Conservation (phyloP, 805 yeast genomes). For the Zygosaccharomyces bisporus region DNA sequence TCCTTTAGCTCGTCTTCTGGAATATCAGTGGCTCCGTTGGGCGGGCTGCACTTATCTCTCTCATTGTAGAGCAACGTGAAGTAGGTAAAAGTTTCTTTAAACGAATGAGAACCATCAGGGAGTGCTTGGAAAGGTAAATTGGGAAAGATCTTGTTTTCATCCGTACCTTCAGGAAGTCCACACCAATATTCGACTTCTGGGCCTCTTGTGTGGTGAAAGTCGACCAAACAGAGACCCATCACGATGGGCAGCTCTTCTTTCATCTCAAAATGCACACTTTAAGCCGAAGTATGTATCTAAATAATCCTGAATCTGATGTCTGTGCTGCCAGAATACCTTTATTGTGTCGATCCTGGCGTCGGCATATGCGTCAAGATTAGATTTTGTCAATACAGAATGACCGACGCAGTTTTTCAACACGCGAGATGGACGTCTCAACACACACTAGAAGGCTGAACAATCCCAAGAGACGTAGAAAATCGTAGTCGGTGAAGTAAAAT, state of each 20-base stretch:
- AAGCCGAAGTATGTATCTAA: neutral
- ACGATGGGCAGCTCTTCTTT: constrained; percentile 38
- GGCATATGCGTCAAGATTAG: neutral
- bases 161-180: constrained; percentile 39
- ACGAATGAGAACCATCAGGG: constrained; percentile 94
- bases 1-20: constrained; percentile 34
- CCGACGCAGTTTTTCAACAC: constrained; percentile 7
- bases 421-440: no score
- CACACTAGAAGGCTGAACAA: no score
- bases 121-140: constrained; percentile 89
- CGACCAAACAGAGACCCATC: constrained; percentile 84
- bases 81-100: constrained; percentile 88
- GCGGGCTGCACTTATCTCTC: constrained; percentile 33
- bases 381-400: neutral
- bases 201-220: constrained; percentile 89
- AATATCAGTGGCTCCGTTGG: constrained; percentile 41
- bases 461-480: no score
- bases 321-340: neutral
- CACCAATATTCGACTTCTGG: constrained; percentile 95
- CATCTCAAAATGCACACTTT: constrained; percentile 3
- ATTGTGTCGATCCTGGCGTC: neutral
- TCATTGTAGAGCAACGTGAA: constrained; percentile 78
- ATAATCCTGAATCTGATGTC: neutral
- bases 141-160: constrained; percentile 59
- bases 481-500: no score